Conservation (phyloP, 192 early-diverging fungal genomes). For the Entomortierella chlamydospora region DNA sequence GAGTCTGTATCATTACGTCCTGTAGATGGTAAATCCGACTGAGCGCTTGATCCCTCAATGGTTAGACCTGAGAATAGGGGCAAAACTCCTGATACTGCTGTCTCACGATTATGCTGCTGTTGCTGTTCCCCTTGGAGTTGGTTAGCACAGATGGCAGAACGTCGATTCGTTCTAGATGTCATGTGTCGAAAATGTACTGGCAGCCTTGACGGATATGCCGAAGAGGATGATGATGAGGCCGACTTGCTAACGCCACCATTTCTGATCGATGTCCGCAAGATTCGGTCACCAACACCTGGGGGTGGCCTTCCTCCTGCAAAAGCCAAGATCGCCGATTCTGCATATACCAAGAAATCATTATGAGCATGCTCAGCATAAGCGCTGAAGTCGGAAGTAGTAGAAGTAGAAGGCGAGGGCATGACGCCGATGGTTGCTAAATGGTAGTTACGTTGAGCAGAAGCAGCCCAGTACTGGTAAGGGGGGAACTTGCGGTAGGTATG, state of each 20-base stretch:
- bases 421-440: conserved; percentile 40
- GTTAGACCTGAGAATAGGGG: conserved; percentile 3
- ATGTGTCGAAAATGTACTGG: conserved; percentile 50
- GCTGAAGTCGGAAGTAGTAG: not conserved
- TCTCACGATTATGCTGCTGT: not conserved
- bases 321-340: not conserved
- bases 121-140: conserved; percentile 11
- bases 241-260: conserved; percentile 33
- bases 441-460: conserved; percentile 42
- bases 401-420: not conserved
- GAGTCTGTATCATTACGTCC: not conserved
- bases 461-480: conserved; percentile 35
- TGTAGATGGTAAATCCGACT: not conserved
- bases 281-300: conserved; percentile 14
- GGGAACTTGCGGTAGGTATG: conserved; percentile 47
- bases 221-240: not conserved
- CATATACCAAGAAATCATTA: not conserved
- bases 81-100: not conserved
- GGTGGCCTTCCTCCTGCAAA: conserved; percentile 2
- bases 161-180: conserved; percentile 34
- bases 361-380: not conserved
- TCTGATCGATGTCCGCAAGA: conserved; percentile 20
- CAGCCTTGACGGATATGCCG: conserved; percentile 15
- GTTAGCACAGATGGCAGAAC: conserved; percentile 27
- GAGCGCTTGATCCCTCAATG: not conserved